phyloP scores from a whole-genome alignment of 2,329 filamentous ascomycete genomes.

The Juglanconis oblonga region DNA sequence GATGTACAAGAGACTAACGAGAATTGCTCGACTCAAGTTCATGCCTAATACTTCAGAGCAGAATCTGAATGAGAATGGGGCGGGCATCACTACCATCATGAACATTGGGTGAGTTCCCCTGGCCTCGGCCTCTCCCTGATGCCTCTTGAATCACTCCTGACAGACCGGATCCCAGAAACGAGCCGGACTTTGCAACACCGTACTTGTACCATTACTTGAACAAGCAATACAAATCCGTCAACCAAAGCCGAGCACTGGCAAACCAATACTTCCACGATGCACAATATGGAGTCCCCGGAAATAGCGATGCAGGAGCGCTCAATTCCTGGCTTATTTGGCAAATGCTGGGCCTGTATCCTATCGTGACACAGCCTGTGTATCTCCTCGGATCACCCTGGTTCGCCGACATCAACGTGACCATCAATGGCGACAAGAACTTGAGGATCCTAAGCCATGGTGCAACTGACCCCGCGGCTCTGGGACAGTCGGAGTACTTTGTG shows the following conservation, averaged over 20 bases:
- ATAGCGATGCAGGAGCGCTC: conserved; percentile 71
- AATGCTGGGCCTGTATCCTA: conserved; percentile 70
- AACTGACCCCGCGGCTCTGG: conserved; percentile 26
- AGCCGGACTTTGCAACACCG: conserved; percentile 58
- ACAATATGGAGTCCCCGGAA: conserved; percentile 61
- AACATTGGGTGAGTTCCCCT: conserved; percentile 20
- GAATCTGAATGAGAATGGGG: conserved; percentile 20
- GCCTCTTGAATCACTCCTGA: conserved; percentile 47
- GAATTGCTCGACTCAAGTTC: conserved; percentile 9
- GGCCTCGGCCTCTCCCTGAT: conserved; percentile 21
- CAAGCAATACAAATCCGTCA: conserved; percentile 53
- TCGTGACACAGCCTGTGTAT: conserved; percentile 67
- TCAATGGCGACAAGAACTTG: conserved; percentile 43
- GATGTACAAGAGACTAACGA: neutral
- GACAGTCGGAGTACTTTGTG: conserved; percentile 44
- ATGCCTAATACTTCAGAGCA: conserved; percentile 22
- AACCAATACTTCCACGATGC: conserved; percentile 60
- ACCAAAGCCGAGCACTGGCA: conserved; percentile 61
- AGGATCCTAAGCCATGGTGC: conserved; percentile 42
- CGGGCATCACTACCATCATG: conserved; percentile 23
- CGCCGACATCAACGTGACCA: conserved; percentile 52
- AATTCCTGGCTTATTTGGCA: conserved; percentile 62
- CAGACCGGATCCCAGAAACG: conserved; percentile 47
- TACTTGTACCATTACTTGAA: conserved; percentile 70
- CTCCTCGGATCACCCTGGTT: conserved; percentile 69